Evolutionary conservation across 163 green algal genomes (phyloP), one percentile per base, ranked within the genome.

Genomic region (Scenedesmus sp.): DNA sequence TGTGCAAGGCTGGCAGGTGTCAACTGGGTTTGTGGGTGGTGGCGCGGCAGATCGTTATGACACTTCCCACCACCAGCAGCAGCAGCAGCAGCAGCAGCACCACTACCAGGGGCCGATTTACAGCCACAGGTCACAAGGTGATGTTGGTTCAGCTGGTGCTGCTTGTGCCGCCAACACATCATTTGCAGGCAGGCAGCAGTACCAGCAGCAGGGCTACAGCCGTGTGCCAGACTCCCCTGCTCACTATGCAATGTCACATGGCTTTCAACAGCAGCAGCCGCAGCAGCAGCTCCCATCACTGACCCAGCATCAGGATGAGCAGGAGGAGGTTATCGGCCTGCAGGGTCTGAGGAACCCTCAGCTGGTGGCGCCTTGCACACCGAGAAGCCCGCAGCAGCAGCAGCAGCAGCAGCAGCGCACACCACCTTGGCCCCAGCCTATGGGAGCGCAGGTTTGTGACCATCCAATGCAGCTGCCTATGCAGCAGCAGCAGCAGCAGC

Each of bases 1-100:
- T n/a, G 33, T 43, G 81, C 68, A 35, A 30, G 85, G 85, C 68
- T 90, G 85, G 85, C 85, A 84, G 44, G 85, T 90, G 10, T 90
- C 85, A 49, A 90, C 85, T n/a, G 85, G 85, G 9, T 84, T 90
- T 26, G n/a, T 70, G 24, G 68, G 43, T 26, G 44, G 56, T 15
- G 24, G 3, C 16, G 0, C 49, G 20, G 35, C 37, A 51, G 37
- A 53, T 51, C 33, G 73, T 83, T 46, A 53, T 12, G 79, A 51
- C 79, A 68, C 43, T n/a, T 30, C 42, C 6, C 33, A 86, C 30
- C 81, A 86, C 49, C 78, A 83, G 78, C 30, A 22, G 42, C 42
- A 18, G 79, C 42, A 51, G 42, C 65, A 76, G 59, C 51, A 61
- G 68, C 68, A 12, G 16, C 33, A 80, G n/a, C n/a, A n/a, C n/a